phyloP scores from a whole-genome alignment of 345 rosid species.

The Arabidopsis arenosa region DNA sequence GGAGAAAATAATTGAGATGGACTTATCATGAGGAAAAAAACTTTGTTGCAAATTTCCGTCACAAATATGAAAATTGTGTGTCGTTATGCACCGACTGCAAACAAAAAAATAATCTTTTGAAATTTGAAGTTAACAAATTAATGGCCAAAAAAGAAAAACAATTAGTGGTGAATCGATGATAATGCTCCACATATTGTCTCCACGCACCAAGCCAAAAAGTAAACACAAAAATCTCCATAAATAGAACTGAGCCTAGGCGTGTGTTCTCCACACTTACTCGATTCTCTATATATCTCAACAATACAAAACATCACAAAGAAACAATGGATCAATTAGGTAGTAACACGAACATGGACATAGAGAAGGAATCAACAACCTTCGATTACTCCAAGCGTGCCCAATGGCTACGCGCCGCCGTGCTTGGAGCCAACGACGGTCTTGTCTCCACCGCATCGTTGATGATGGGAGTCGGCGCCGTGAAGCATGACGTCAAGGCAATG shows the following conservation, averaged over 20 bases:
- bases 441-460: constrained; percentile 86
- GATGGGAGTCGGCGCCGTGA: constrained; percentile 95
- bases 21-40: no score
- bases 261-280: constrained; percentile 67
- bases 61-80: no score
- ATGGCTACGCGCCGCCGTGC: constrained; percentile 94
- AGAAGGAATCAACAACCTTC: constrained; percentile 50
- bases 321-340: constrained; percentile 42
- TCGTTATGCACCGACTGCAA: no score
- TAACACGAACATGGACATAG: constrained; percentile 48
- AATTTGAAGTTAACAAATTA: background rate
- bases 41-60: no score
- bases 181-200: constrained; percentile 50
- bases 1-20: no score
- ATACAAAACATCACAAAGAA: constrained; percentile 28
- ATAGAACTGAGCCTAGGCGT: constrained; percentile 58
- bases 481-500: constrained; percentile 79
- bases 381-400: constrained; percentile 87
- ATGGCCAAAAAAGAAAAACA: background rate
- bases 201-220: constrained; percentile 48
- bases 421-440: constrained; percentile 92
- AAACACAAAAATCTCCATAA: constrained; percentile 44
- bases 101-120: no score
- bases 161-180: constrained; percentile 45
- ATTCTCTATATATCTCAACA: constrained; percentile 25